Evolutionary conservation across 179 eudicot genomes (phyloP).

Genomic region (Gypsophila paniculata): DNA sequence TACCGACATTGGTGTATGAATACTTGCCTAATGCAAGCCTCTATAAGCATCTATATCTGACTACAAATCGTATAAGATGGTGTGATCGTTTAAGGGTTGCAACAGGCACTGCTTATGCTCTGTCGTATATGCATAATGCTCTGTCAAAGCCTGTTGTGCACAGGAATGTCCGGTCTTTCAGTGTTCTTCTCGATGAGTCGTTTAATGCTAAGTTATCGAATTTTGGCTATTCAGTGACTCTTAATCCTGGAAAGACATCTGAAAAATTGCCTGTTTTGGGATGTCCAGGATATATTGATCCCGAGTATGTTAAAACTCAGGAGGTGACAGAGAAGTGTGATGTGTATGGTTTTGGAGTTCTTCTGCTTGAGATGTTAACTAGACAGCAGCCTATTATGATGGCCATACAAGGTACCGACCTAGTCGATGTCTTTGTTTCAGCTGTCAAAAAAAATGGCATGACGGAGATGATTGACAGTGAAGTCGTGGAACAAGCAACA

Average conservation of each 20-base stretch:
- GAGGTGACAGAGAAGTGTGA: conserved; percentile 29
- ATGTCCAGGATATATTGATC: conserved; percentile 24
- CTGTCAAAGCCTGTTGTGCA: conserved; percentile 27
- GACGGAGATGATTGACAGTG: conserved; percentile 16
- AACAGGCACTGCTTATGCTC: conserved; percentile 16
- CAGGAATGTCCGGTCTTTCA: conserved; percentile 22
- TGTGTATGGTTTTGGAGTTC: conserved; percentile 27
- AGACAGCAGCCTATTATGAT: conserved; percentile 14
- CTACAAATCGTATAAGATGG: conserved; percentile 15
- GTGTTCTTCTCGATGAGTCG: conserved; percentile 21
- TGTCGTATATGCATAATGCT: conserved; percentile 30
- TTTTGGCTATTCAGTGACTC: conserved; percentile 13
- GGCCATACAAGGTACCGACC: conserved; percentile 10
- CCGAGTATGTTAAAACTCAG: conserved; percentile 16
- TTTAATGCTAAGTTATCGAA: conserved; percentile 16
- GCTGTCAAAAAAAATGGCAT: conserved; percentile 7
- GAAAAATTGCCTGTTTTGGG: conserved; percentile 23
- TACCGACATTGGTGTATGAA: conserved; percentile 21
- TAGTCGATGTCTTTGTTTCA: conserved; percentile 22
- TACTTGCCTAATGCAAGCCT: conserved; percentile 15
- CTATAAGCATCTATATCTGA: conserved; percentile 3
- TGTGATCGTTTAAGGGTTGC: conserved; percentile 18
- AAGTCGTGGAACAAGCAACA: conserved; percentile 8
- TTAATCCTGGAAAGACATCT: conserved; percentile 24
- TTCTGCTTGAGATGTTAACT: conserved; percentile 22